A percentile compares a stretch with the other conserved stretches of the same genome.
Evolutionary conservation across 2,329 filamentous ascomycete genomes (phyloP).

Genomic region (Fusarium illudens): DNA sequence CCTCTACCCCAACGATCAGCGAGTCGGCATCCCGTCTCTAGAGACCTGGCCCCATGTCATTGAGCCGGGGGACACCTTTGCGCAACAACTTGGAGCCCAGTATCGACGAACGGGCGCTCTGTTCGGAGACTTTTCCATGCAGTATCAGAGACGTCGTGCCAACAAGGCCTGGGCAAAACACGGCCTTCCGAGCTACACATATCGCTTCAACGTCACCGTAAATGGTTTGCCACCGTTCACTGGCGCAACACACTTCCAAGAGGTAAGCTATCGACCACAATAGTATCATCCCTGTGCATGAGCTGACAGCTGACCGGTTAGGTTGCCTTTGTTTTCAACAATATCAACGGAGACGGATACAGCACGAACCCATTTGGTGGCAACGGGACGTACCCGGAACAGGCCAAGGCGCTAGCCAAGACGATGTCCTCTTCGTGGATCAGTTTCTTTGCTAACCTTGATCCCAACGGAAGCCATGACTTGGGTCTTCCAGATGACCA

Average conservation of each 20-base stretch:
- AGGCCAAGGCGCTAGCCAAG: constrained; percentile 40
- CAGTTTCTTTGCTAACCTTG: constrained; percentile 39
- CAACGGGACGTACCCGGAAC: constrained; percentile 37
- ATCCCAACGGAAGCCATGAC: constrained; percentile 40
- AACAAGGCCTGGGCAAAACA: constrained; percentile 42
- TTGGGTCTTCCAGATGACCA: not conserved
- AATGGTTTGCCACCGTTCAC: constrained; percentile 33
- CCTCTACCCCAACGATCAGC: constrained; percentile 46
- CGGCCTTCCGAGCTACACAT: constrained; percentile 42
- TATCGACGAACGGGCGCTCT: constrained; percentile 44
- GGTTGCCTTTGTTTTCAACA: constrained; percentile 54
- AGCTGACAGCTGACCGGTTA: constrained; percentile 27
- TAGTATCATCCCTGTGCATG: too few relatives aligned
- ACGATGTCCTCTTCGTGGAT: constrained; percentile 46
- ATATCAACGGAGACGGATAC: constrained; percentile 45
- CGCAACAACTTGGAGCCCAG: constrained; percentile 40
- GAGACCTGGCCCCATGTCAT: constrained; percentile 46
- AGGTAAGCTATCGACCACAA: too few relatives aligned
- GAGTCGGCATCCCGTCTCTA: constrained; percentile 47
- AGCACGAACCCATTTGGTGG: constrained; percentile 44
- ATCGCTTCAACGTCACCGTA: constrained; percentile 46
- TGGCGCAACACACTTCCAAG: constrained; percentile 51
- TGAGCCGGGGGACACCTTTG: constrained; percentile 37
- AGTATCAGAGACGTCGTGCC: constrained; percentile 41
- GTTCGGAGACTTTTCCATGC: constrained; percentile 42